Percentiles rank a stretch among this genome's conserved stretches.
Conservation (phyloP, 2,329 filamentous ascomycete species). For the Phyllachora maydis region DNA sequence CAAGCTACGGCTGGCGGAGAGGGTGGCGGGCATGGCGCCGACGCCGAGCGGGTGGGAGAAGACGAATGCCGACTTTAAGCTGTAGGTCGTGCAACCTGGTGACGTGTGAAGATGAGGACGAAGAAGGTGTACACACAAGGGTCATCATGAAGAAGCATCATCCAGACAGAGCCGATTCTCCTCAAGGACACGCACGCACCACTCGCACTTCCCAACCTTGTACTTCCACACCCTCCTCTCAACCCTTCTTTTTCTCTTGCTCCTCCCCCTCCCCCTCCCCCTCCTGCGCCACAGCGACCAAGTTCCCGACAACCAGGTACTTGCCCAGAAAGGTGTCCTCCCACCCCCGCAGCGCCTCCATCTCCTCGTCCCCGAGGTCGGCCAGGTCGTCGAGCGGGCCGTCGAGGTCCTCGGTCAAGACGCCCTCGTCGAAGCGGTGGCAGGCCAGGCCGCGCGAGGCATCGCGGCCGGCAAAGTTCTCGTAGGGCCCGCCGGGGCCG, state of each 20-base stretch:
- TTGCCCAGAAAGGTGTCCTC: conserved; percentile 86
- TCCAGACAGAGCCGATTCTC: no score
- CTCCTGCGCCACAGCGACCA: conserved; percentile 37
- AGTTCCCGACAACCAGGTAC: conserved; percentile 80
- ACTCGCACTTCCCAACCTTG: no score
- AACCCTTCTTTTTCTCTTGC: no score
- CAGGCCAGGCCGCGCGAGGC: conserved; percentile 73
- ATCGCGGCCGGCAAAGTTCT: conserved; percentile 88
- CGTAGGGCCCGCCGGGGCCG: conserved; percentile 83
- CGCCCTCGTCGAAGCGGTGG: conserved; percentile 84
- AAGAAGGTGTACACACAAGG: no score
- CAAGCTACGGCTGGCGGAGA: conserved; percentile 53
- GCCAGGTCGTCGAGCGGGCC: conserved; percentile 60
- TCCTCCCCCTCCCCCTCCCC: conserved; percentile 6
- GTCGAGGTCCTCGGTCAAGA: conserved; percentile 81
- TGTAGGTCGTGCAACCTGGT: conserved; percentile 18
- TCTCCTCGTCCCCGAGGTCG: conserved; percentile 51
- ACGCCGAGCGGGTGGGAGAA: conserved; percentile 46
- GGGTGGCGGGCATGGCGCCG: conserved; percentile 37
- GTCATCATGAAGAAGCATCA: no score
- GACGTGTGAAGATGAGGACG: no score
- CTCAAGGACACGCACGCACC: no score
- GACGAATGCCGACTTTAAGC: conserved; percentile 54
- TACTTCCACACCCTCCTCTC: no score
- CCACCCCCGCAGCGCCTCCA: conserved; percentile 75